These are phyloP conservation scores for Parascedosporium putredinis DNA, from an alignment of 2,329 filamentous ascomycete species.

Conservation along the genomic window DNA sequence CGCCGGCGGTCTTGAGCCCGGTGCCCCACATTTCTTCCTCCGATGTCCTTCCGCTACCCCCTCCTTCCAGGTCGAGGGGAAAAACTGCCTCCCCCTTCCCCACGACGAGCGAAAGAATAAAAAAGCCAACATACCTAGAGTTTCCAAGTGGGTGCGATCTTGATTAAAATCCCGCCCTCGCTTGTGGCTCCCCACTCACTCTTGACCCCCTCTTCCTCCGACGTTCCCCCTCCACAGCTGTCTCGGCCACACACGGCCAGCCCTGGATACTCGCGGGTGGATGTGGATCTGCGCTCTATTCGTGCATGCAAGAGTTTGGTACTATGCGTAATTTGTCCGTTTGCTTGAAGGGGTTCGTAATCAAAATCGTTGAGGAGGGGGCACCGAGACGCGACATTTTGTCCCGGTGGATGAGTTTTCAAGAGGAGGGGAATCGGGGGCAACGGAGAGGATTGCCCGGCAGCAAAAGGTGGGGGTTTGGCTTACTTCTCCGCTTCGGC, in stretches of 20 bases:
- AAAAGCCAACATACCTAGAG: too few species aligned
- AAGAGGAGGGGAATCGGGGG: too few species aligned
- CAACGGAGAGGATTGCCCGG: too few species aligned
- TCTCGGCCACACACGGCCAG: slow-evolving; percentile 3
- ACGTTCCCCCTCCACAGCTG: not conserved
- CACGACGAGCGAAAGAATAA: not conserved
- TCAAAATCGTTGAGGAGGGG: too few species aligned
- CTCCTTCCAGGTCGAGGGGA: too few species aligned
- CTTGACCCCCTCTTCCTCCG: not conserved
- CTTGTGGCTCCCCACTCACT: too few species aligned
- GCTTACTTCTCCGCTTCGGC: too few species aligned
- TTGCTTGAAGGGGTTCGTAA: not conserved
- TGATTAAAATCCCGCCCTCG: not conserved
- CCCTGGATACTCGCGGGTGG: not conserved
- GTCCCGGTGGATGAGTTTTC: too few species aligned
- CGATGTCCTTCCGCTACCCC: not conserved
- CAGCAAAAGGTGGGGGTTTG: too few species aligned
- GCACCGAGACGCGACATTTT: too few species aligned
- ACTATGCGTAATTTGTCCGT: too few species aligned
- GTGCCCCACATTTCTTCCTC: not conserved
- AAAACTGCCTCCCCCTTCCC: not conserved
- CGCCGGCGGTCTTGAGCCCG: not conserved
- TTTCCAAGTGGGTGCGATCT: not conserved
- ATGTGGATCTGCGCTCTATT: not conserved
- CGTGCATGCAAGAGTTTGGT: not conserved